A percentile compares a stretch with the other conserved stretches of the same genome.
Conservation (phyloP, 331 rosid species). For the Pyracantha coccinea region DNA sequence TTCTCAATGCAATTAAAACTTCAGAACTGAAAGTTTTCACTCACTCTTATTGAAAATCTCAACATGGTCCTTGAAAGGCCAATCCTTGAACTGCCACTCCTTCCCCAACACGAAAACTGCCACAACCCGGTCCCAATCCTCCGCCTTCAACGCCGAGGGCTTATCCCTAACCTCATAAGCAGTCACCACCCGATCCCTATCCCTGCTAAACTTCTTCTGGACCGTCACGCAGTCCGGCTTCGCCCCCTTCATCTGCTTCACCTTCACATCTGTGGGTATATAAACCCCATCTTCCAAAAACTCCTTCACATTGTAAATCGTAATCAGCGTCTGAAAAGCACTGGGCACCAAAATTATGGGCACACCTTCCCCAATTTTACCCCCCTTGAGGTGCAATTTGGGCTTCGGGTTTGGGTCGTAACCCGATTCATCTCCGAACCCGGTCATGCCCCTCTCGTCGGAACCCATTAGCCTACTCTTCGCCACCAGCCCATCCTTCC, state of each 20-base stretch:
- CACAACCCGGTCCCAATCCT: constrained; percentile 92
- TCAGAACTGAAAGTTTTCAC: neutral
- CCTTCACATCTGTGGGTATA: constrained; percentile 76
- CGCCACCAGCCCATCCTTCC: constrained; percentile 90
- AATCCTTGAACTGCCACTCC: constrained; percentile 96
- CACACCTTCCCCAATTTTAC: constrained; percentile 83
- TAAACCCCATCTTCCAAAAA: constrained; percentile 79
- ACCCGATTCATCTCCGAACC: constrained; percentile 57
- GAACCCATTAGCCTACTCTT: constrained; percentile 75
- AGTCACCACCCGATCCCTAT: constrained; percentile 62
- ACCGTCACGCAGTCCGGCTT: constrained; percentile 88
- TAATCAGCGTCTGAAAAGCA: constrained; percentile 76
- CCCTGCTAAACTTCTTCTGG: constrained; percentile 97
- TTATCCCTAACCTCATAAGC: constrained; percentile 94
- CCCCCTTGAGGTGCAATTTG: constrained; percentile 62
- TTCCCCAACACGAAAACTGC: constrained; percentile 88
- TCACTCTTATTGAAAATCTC: constrained; percentile 81
- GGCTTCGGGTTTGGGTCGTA: constrained; percentile 56
- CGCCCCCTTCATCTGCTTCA: constrained; percentile 79
- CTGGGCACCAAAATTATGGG: constrained; percentile 81
- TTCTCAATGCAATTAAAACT: neutral
- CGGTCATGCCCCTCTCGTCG: constrained; percentile 57
- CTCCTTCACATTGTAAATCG: constrained; percentile 82
- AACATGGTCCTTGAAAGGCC: constrained; percentile 94
- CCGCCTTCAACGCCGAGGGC: constrained; percentile 61